A percentile compares a stretch with the other conserved stretches of the same genome.
Evolutionary conservation across 495 filamentous ascomycete genomes (phyloP).

Genomic region (Venustampulla echinocandica): DNA sequence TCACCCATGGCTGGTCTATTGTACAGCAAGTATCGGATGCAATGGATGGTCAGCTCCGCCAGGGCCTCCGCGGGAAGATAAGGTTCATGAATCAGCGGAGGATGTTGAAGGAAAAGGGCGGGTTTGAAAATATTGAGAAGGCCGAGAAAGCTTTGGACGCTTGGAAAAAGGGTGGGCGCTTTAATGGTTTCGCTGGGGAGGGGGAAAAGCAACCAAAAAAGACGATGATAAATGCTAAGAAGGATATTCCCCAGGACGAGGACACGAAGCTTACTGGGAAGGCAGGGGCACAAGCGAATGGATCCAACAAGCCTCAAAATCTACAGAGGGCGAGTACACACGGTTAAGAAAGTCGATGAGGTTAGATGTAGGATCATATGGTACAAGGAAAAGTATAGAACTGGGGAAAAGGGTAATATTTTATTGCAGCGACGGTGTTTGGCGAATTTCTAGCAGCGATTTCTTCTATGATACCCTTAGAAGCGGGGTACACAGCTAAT

Average conservation of each 20-base stretch:
- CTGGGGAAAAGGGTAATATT: too few relatives aligned
- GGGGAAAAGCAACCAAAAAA: conserved; percentile 12
- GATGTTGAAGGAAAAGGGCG: conserved; percentile 26
- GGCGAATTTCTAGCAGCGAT: too few relatives aligned
- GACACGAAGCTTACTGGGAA: too few relatives aligned
- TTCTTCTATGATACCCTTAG: too few relatives aligned
- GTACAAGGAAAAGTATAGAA: too few relatives aligned
- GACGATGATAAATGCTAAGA: conserved; percentile 18
- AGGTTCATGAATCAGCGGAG: conserved; percentile 23
- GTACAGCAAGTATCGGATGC: conserved; percentile 33
- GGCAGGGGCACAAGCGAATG: too few relatives aligned
- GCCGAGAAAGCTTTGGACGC: conserved; percentile 35
- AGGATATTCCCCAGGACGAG: conserved; percentile 16
- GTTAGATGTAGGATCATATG: too few relatives aligned
- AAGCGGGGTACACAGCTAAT: too few relatives aligned
- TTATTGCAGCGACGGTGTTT: too few relatives aligned
- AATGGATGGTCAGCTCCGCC: conserved; percentile 30
- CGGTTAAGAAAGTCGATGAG: too few relatives aligned
- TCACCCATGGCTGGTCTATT: conserved; percentile 34
- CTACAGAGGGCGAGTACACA: too few relatives aligned
- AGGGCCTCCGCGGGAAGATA: conserved; percentile 24
- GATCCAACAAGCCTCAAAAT: too few relatives aligned
- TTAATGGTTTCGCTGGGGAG: conserved; percentile 19
- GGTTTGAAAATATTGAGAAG: conserved; percentile 37
- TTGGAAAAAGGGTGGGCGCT: conserved; percentile 25